A percentile compares a stretch with the other conserved stretches of the same genome.
These are phyloP conservation scores for Teunomyces atbi DNA, from an alignment of 805 yeast species.

Conservation along the genomic window DNA sequence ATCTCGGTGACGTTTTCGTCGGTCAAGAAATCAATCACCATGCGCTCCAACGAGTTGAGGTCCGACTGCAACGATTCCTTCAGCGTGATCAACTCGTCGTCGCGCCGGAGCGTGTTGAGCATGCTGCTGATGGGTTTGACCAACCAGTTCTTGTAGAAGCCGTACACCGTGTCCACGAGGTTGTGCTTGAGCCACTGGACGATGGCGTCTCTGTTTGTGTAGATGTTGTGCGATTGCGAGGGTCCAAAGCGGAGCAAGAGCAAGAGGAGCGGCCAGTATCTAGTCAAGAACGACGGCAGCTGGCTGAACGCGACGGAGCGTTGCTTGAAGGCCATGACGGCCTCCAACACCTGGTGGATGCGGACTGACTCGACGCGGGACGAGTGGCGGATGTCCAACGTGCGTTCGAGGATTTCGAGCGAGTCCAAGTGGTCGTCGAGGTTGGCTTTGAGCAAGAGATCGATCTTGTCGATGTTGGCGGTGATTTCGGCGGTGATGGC, in stretches of 20 bases:
- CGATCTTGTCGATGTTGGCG: conserved; percentile 20
- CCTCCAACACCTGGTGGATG: conserved; percentile 4
- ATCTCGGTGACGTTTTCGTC: conserved; percentile 23
- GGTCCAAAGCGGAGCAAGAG: conserved; percentile 53
- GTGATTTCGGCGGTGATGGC: conserved; percentile 22
- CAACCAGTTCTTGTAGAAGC: conserved; percentile 82
- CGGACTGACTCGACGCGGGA: conserved; percentile 4
- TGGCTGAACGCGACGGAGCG: not conserved
- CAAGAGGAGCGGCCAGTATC: conserved; percentile 67
- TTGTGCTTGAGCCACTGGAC: conserved; percentile 56
- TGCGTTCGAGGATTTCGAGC: conserved; percentile 11
- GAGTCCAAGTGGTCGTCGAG: conserved; percentile 4
- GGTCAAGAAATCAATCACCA: conserved; percentile 72
- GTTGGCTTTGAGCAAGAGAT: conserved; percentile 21
- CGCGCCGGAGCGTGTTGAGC: conserved; percentile 79
- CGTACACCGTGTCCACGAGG: conserved; percentile 58
- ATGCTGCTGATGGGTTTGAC: conserved; percentile 71
- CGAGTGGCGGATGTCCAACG: not conserved
- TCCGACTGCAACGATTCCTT: conserved; percentile 78
- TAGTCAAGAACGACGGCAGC: conserved; percentile 40
- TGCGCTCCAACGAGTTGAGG: conserved; percentile 75
- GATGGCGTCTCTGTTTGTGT: conserved; percentile 55
- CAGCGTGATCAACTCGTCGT: conserved; percentile 72
- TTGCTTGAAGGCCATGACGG: not conserved
- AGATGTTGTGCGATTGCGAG: conserved; percentile 35